Base-by-base conservation (phyloP, 1,284 basidiomycete species). In the Porodaedalea pini region DNA sequence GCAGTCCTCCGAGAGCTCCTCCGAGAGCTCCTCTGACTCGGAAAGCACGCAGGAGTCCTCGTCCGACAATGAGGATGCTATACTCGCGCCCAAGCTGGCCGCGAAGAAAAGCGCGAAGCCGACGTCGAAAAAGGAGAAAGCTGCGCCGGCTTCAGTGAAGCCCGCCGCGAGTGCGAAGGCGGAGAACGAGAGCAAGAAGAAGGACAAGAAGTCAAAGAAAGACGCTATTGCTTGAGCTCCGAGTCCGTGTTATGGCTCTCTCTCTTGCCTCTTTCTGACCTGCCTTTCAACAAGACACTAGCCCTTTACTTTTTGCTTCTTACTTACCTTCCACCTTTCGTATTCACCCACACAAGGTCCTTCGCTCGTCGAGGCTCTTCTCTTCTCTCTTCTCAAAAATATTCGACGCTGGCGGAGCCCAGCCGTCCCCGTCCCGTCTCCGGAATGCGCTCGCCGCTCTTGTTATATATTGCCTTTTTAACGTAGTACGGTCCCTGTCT, bases 151-250 rank as follows among this genome's bases (percentile, higher is more conserved):
- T 2, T 10, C 40, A 13, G 29, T n/a, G 41, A 57, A 57, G 39
- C 27, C 29, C 15, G 41, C 41, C 5, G 5, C 45, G 31, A 47
- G 25, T n/a, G 13, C 45, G 17, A 47, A 47, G 25, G n/a, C 45
- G n/a, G 45, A 47, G 21, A 45, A 45, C 25, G 56, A 51, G 40
- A 32, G 21, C 25, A 51, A 51, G 49, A 57, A 50, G 47, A 39
- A 43, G 29, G 32, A 43, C 8, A 57, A 57, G 48, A 57, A 56
- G 47, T 32, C 45, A 15, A 41, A 51, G 56, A 57, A 48, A 32
- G 53, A 47, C 4, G 37, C 4, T 21, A 17, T 17, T 21, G 19
- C 31, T 48, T 29, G 13, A 15, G 27, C 2, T 45, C 25, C n/a
- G n/a, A n/a, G 13, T 31, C 15, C n/a, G n/a, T 6, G 25, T 4